Evolutionary conservation across 139 green algal genomes (phyloP).

Genomic region (Chlamydomonas incerta): DNA sequence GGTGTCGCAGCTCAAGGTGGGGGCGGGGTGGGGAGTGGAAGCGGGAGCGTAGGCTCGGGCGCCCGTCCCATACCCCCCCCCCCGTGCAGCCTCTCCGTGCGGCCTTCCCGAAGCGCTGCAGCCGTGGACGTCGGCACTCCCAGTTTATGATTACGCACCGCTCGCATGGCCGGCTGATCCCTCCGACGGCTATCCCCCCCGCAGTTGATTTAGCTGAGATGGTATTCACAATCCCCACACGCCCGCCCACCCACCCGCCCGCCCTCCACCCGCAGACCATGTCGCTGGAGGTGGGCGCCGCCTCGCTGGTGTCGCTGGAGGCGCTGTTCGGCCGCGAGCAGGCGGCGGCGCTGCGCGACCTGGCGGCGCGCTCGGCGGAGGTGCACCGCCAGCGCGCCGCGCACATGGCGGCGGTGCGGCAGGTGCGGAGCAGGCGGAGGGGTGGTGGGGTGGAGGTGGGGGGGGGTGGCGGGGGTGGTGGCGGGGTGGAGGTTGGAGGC

Average conservation of each 20-base stretch:
- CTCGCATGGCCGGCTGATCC: too few relatives aligned
- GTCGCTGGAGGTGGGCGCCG: constrained; percentile 24
- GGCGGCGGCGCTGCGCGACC: constrained; percentile 15
- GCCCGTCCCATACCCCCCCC: too few relatives aligned
- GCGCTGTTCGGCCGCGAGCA: background rate
- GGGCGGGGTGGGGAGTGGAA: background rate
- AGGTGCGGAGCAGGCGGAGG: background rate
- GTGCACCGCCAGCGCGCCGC: constrained; percentile 21
- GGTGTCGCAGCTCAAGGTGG: constrained; percentile 5
- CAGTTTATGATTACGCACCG: too few relatives aligned
- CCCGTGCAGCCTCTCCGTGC: too few relatives aligned
- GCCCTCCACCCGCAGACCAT: background rate
- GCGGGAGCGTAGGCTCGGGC: background rate
- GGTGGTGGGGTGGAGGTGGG: background rate
- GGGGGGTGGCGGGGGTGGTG: background rate
- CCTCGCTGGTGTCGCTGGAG: background rate
- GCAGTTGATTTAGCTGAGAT: too few relatives aligned
- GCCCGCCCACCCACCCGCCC: background rate
- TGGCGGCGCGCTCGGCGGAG: constrained; percentile 19
- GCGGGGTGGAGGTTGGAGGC: background rate
- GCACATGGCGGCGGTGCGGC: constrained; percentile 24
- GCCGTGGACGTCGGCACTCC: too few relatives aligned
- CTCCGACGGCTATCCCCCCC: too few relatives aligned
- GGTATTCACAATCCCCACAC: too few relatives aligned
- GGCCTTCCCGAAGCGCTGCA: too few relatives aligned